Evolutionary conservation across 208 protist species (phyloP), one percentile per base, ranked within the genome.

Genomic region (Borovskyia barvae): DNA sequence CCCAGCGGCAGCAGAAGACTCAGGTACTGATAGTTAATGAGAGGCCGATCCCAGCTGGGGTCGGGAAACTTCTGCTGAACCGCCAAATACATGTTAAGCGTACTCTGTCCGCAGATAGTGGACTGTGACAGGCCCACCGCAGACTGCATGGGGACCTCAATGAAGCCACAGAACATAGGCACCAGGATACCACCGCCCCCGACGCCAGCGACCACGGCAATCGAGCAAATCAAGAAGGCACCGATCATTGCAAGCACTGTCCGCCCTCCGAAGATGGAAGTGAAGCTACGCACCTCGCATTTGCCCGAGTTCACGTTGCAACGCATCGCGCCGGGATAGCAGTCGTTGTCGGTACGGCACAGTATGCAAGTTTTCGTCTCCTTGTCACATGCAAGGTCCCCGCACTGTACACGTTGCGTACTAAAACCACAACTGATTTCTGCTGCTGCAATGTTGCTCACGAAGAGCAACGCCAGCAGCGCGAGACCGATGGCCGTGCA

Each of bases 11-110:
- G 55, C 55, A 92, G 46, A 30, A 94, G 51, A 45, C 66, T 83
- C 28, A 94, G 60, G 42, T 90, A 90, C 66, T 92, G 82, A 56
- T 92, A 94, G 66, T 94, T 91, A 59, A 94, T 91, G 20, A 94
- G 55, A 19, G 88, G 88, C 0, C 87, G 80, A 22, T 79, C 70
- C 69, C 74, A 85, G 24, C 25, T 62, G 1, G 46, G 24, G 29
- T 77, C 57, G 15, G 80, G 74, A 54, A 77, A 82, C 68, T 77
- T 83, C 42, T 84, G 63, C 54, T 69, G 66, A 11, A 90, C 49
- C 1, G 70, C 59, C 20, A 89, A 51, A 58, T 77, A 77, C 65
- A 92, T 75, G 70, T 92, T 94, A n/a, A 94, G 66, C 7, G 70
- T 69, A 48, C 78, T 83, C 60, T 91, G 85, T 30, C 88, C 88